Conservation (phyloP, 805 yeast genomes). For the Candida chauliodis region DNA sequence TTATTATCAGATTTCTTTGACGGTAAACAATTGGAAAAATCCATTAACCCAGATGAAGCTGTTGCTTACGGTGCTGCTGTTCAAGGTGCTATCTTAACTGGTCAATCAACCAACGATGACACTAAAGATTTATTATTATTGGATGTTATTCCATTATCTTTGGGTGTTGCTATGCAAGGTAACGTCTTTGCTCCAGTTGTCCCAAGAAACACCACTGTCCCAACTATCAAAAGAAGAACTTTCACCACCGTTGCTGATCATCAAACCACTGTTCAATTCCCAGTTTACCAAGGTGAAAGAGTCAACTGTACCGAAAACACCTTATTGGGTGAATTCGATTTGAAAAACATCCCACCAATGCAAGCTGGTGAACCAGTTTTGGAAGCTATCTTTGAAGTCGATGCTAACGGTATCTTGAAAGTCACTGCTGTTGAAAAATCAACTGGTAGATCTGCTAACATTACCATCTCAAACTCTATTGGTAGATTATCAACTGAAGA, state of each 20-base stretch:
- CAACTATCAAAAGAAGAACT: conserved; percentile 49
- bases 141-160: conserved; percentile 49
- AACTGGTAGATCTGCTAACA: conserved; percentile 49
- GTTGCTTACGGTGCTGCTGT: conserved; percentile 52
- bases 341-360: conserved; percentile 50
- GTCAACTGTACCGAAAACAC: conserved; percentile 50
- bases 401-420: conserved; percentile 50
- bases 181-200: conserved; percentile 49
- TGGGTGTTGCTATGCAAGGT: conserved; percentile 52
- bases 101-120: conserved; percentile 47
- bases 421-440: conserved; percentile 49
- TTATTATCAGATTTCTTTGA: conserved; percentile 49
- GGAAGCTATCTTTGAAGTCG: conserved; percentile 48
- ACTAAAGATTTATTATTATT: conserved; percentile 49
- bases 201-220: conserved; percentile 51
- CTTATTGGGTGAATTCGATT: conserved; percentile 49
- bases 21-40: conserved; percentile 48
- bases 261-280: conserved; percentile 50
- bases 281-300: conserved; percentile 52
- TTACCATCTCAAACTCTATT: conserved; percentile 48
- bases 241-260: conserved; percentile 51
- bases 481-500: conserved; percentile 49
- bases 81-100: conserved; percentile 50
- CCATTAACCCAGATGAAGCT: conserved; percentile 50
- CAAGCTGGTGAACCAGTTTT: conserved; percentile 50